These are phyloP conservation scores for Cenchrus fungigraminus DNA, from an alignment of 176 grass and related monocot genomes.

Conservation along the genomic window DNA sequence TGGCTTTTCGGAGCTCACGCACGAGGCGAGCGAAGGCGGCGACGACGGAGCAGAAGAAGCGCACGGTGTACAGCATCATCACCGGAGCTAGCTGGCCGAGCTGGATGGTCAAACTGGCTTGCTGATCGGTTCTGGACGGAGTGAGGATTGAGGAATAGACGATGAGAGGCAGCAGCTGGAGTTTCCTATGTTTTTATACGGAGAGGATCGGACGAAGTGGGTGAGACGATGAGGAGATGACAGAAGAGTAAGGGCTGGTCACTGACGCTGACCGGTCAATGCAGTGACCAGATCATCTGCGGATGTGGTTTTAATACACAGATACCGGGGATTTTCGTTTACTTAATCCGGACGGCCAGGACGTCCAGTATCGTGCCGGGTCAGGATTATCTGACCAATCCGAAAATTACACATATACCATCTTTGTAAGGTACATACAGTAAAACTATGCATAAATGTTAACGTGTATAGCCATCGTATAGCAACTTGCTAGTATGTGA, in stretches of 20 bases:
- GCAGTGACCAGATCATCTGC: conserved; percentile 46
- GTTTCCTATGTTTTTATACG: conserved; percentile 41
- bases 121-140: background rate
- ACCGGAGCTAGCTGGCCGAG: background rate
- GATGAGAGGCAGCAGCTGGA: conserved; percentile 16
- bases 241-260: background rate
- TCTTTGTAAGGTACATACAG: too few relatives aligned
- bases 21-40: conserved; percentile 27
- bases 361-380: background rate
- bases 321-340: conserved; percentile 3
- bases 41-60: conserved; percentile 40
- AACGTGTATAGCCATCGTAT: background rate
- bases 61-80: conserved; percentile 26
- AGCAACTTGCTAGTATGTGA: too few relatives aligned
- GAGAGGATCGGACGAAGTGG: too few relatives aligned
- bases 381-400: background rate
- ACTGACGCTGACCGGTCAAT: conserved; percentile 42
- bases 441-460: background rate
- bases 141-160: background rate
- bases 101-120: background rate
- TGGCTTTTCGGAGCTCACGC: background rate
- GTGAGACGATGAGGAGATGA: background rate
- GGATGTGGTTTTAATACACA: background rate
- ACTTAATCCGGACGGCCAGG: conserved; percentile 43
- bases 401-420: background rate